phyloP scores from a whole-genome alignment of 2,329 filamentous ascomycete genomes.

The Boeremia exigua region DNA sequence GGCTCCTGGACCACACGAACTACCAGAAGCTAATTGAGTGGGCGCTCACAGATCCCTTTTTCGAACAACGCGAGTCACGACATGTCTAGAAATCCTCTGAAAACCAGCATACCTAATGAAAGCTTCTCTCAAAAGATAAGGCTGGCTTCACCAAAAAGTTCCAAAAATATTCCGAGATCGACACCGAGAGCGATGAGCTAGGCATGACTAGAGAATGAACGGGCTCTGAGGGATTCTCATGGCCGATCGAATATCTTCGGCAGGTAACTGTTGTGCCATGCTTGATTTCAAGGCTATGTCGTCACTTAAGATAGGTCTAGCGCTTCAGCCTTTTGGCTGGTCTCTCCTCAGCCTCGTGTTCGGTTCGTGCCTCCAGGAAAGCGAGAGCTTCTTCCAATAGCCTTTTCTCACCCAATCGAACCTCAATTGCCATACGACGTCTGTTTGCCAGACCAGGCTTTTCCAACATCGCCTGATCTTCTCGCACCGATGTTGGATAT shows the following conservation, averaged over 20 bases:
- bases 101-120: neutral
- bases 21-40: neutral
- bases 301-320: neutral
- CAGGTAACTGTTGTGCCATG: neutral
- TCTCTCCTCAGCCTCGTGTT: neutral
- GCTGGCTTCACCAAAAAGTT: neutral
- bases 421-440: slow-evolving; percentile 27
- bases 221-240: slow-evolving; percentile 1
- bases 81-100: neutral
- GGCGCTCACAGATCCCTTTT: neutral
- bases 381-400: slow-evolving; percentile 25
- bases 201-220: neutral
- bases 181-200: slow-evolving; percentile 1
- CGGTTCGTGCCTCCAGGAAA: slow-evolving; percentile 1
- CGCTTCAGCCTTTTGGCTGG: slow-evolving; percentile 10
- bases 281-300: neutral
- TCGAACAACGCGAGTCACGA: neutral
- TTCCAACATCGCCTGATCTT: slow-evolving; percentile 22
- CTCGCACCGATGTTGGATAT: slow-evolving; percentile 21
- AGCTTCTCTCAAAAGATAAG: too few relatives aligned
- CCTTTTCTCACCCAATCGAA: slow-evolving; percentile 28
- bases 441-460: slow-evolving; percentile 14
- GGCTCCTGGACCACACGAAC: neutral
- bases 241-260: neutral
- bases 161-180: neutral